These are phyloP conservation scores for Colletotrichum filicis DNA, from an alignment of 2,329 filamentous ascomycete genomes.

Conservation along the genomic window DNA sequence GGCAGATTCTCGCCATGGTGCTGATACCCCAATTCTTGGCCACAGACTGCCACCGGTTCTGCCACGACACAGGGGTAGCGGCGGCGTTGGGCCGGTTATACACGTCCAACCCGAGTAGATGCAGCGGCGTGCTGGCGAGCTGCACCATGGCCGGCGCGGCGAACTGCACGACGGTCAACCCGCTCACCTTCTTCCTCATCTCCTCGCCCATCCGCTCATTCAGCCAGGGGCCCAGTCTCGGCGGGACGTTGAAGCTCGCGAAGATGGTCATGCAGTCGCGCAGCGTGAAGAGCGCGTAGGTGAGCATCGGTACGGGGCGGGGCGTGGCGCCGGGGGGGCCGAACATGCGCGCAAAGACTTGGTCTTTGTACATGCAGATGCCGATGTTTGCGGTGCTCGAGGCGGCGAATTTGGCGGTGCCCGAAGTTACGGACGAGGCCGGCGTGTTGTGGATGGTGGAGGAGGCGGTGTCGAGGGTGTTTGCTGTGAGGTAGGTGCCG, in stretches of 20 bases:
- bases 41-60: slow-evolving; percentile 75
- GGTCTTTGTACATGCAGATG: slow-evolving; percentile 90
- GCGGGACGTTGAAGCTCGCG: slow-evolving; percentile 90
- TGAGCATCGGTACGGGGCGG: slow-evolving; percentile 72
- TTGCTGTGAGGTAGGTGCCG: slow-evolving; percentile 90
- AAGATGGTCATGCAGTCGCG: slow-evolving; percentile 92
- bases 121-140: slow-evolving; percentile 82
- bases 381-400: slow-evolving; percentile 86
- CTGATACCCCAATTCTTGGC: slow-evolving; percentile 80
- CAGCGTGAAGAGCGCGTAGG: slow-evolving; percentile 81
- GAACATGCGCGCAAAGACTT: slow-evolving; percentile 85
- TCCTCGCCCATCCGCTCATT: slow-evolving; percentile 64
- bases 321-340: slow-evolving; percentile 66
- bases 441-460: slow-evolving; percentile 70
- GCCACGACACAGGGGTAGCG: slow-evolving; percentile 51
- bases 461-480: slow-evolving; percentile 82
- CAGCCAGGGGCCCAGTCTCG: slow-evolving; percentile 78
- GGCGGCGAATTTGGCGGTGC: slow-evolving; percentile 82
- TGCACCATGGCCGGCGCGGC: slow-evolving; percentile 83
- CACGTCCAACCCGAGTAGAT: slow-evolving; percentile 85
- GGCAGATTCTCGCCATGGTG: slow-evolving; percentile 78
- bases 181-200: slow-evolving; percentile 60
- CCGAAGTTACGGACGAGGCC: slow-evolving; percentile 74
- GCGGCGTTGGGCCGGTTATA: slow-evolving; percentile 74
- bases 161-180: slow-evolving; percentile 80